phyloP scores from a whole-genome alignment of 441 rosid genomes.

The Geranium incanum region DNA sequence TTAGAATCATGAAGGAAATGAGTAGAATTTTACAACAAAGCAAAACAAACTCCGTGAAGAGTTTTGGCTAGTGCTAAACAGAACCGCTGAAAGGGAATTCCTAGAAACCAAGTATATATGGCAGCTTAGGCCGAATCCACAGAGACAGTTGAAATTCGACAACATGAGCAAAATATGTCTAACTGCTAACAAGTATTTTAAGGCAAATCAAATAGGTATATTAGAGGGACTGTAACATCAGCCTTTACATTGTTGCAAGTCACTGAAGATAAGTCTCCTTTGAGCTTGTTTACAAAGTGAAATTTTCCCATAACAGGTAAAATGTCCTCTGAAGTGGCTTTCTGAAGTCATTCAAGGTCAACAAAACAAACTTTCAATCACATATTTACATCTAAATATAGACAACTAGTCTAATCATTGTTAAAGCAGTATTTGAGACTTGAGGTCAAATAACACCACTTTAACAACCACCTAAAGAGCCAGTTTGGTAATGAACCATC shows the following conservation, averaged over 20 bases:
- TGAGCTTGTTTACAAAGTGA: neutral
- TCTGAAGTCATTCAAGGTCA: neutral
- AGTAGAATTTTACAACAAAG: neutral
- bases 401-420: neutral
- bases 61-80: neutral
- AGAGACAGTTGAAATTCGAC: neutral
- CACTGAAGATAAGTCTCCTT: neutral
- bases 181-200: neutral
- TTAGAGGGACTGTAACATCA: neutral
- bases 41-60: neutral
- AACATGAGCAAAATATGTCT: neutral
- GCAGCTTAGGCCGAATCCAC: neutral
- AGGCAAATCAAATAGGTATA: neutral
- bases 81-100: neutral
- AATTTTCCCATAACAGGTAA: neutral
- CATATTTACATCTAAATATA: neutral
- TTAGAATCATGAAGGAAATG: neutral
- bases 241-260: neutral
- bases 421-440: neutral
- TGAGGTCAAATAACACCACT: neutral
- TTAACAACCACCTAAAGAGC: neutral
- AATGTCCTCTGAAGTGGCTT: neutral
- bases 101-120: neutral
- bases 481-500: neutral
- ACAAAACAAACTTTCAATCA: neutral